These are phyloP conservation scores for Pythium oligandrum DNA, from an alignment of 352 stramenopile genomes.

Conservation along the genomic window DNA sequence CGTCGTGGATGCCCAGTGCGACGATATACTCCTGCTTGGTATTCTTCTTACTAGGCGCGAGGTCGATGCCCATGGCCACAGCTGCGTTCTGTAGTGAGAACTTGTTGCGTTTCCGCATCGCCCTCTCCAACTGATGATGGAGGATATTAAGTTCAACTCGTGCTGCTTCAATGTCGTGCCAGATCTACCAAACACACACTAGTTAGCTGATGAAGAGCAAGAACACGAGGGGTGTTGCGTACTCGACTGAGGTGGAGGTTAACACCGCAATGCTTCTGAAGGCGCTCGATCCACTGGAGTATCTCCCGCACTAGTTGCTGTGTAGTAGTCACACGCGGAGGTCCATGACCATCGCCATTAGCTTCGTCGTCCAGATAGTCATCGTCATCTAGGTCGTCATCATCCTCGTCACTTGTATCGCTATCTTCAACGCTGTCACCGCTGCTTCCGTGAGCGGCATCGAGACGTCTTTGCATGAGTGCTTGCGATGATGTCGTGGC, in stretches of 20 bases:
- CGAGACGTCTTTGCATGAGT: slow-evolving; percentile 2
- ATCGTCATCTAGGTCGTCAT: slow-evolving; percentile 2
- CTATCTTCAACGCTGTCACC: background rate
- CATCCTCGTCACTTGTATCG: slow-evolving; percentile 6
- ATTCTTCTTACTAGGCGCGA: slow-evolving; percentile 22
- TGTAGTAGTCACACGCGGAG: slow-evolving; percentile 8
- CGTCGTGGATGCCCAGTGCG: slow-evolving; percentile 47
- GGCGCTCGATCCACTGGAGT: slow-evolving; percentile 70
- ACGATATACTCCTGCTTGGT: slow-evolving; percentile 59
- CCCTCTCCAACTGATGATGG: slow-evolving; percentile 55
- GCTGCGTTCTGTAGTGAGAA: background rate
- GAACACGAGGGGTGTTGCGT: background rate
- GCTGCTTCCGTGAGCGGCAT: slow-evolving; percentile 2
- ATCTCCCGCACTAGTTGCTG: slow-evolving; percentile 66
- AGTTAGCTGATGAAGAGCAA: background rate
- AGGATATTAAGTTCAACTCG: slow-evolving; percentile 73
- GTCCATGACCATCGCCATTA: slow-evolving; percentile 2
- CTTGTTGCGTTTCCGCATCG: slow-evolving; percentile 22
- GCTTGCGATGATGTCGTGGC: background rate
- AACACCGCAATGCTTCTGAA: slow-evolving; percentile 76
- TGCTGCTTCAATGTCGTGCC: slow-evolving; percentile 73
- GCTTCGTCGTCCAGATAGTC: slow-evolving; percentile 6
- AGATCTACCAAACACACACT: slow-evolving; percentile 37
- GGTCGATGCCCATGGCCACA: background rate
- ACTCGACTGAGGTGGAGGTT: slow-evolving; percentile 75